Conservation (phyloP, 768 basidiomycete genomes). For the Hemileccinum rubropunctum region DNA sequence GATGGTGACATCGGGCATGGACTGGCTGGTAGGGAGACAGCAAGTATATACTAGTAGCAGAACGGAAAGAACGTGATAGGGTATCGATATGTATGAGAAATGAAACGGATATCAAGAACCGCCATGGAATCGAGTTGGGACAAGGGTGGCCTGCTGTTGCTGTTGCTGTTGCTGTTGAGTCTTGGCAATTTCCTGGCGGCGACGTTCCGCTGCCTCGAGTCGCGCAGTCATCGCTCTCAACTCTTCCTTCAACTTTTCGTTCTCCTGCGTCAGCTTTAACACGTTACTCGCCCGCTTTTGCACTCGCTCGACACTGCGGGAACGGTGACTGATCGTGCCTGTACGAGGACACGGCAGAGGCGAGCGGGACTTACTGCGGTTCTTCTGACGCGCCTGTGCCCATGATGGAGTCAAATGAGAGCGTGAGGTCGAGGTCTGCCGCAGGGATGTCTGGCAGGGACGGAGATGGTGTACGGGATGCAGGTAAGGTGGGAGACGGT, state of each 20-base stretch:
- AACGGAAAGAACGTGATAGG: no score
- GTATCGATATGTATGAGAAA: conserved; percentile 15
- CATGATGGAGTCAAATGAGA: conserved; percentile 43
- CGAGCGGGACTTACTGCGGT: conserved; percentile 47
- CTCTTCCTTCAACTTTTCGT: conserved; percentile 74
- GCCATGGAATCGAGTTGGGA: no score
- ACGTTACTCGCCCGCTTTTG: conserved; percentile 79
- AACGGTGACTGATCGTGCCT: conserved; percentile 34
- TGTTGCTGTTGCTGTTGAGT: conserved; percentile 30
- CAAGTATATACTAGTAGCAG: no score
- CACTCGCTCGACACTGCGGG: conserved; percentile 33
- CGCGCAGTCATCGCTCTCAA: conserved; percentile 72
- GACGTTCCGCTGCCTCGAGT: conserved; percentile 71
- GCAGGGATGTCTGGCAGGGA: conserved; percentile 53
- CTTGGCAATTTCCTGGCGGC: conserved; percentile 43
- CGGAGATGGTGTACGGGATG: conserved; percentile 32
- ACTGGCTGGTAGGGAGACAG: no score
- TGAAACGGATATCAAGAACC: conserved; percentile 23
- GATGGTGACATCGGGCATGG: not conserved
- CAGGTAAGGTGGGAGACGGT: conserved; percentile 12
- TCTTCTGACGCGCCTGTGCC: conserved; percentile 19
- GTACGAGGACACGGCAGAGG: conserved; percentile 17
- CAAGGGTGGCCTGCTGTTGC: not conserved
- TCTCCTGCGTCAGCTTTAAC: conserved; percentile 72
- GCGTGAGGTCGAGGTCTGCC: conserved; percentile 43